These are phyloP conservation scores for Xylariales sp. DNA, from an alignment of 2,329 filamentous ascomycete genomes.

Conservation along the genomic window DNA sequence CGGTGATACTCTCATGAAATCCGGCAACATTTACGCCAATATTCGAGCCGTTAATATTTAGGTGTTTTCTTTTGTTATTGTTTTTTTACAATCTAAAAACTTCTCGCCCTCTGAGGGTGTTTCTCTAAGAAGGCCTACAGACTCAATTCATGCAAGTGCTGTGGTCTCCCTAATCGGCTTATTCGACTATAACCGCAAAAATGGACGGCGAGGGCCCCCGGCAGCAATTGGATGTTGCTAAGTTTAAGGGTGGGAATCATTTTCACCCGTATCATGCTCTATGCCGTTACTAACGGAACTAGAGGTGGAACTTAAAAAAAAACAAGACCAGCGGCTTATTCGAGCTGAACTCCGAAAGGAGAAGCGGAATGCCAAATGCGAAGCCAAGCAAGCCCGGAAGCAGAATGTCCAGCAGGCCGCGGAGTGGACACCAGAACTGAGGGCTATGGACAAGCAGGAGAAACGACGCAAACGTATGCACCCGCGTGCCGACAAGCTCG, in stretches of 20 bases:
- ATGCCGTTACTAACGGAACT: conserved; percentile 27
- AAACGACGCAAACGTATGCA: conserved; percentile 55
- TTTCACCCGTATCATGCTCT: background rate
- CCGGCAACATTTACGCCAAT: background rate
- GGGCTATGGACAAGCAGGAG: conserved; percentile 51
- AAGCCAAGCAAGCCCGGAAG: conserved; percentile 55
- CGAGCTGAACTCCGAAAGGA: conserved; percentile 51
- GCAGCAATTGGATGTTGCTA: conserved; percentile 43
- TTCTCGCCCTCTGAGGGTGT: no score
- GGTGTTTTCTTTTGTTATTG: background rate
- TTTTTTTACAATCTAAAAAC: no score
- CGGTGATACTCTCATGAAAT: background rate
- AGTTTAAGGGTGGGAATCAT: conserved; percentile 25
- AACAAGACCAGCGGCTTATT: conserved; percentile 44
- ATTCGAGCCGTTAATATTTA: background rate
- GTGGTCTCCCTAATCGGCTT: background rate
- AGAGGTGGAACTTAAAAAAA: conserved; percentile 49
- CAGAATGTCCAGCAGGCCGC: conserved; percentile 47
- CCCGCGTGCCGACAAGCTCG: conserved; percentile 55
- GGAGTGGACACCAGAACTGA: conserved; percentile 52
- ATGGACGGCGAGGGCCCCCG: conserved; percentile 42
- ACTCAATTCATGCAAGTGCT: background rate
- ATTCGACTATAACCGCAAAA: conserved; percentile 11
- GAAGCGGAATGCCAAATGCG: conserved; percentile 53
- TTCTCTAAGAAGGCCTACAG: background rate